These are phyloP conservation scores for Diospyros lotus DNA, from an alignment of 148 eudicot species.

Conservation along the genomic window DNA sequence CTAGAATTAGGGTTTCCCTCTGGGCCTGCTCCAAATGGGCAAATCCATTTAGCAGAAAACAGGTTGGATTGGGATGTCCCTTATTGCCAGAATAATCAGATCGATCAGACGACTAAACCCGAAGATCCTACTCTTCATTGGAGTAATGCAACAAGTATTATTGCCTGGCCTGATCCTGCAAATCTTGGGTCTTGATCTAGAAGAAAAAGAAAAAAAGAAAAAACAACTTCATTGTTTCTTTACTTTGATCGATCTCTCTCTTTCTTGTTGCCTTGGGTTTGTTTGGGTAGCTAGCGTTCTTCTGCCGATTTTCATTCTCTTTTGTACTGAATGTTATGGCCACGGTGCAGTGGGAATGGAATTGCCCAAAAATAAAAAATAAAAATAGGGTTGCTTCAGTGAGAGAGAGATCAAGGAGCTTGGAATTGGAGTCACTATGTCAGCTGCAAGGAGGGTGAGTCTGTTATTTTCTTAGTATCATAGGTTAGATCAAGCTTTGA, in stretches of 20 bases:
- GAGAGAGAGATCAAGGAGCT: constrained; percentile 16
- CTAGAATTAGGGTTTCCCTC: constrained; percentile 19
- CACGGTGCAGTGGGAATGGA: no score
- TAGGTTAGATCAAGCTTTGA: not conserved
- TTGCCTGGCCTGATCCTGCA: constrained; percentile 61
- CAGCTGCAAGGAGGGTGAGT: constrained; percentile 28
- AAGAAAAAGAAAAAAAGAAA: not conserved
- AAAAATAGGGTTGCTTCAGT: not conserved
- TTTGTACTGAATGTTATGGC: no score
- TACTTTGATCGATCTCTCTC: constrained; percentile 2
- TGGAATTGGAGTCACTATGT: constrained; percentile 62
- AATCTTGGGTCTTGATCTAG: constrained; percentile 53
- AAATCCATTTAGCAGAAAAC: constrained; percentile 11
- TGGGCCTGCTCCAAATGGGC: not conserved
- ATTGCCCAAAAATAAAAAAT: not conserved
- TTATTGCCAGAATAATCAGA: constrained; percentile 13
- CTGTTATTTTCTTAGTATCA: not conserved
- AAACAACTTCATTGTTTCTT: not conserved
- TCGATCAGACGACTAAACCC: constrained; percentile 23
- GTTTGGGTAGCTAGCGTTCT: not conserved
- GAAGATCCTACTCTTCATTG: constrained; percentile 39
- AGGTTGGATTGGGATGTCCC: constrained; percentile 15
- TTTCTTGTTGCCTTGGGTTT: not conserved
- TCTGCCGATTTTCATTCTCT: not conserved
- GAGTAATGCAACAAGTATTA: constrained; percentile 23